Conservation (phyloP, 306 rosid species). For the Alnus rubra region DNA sequence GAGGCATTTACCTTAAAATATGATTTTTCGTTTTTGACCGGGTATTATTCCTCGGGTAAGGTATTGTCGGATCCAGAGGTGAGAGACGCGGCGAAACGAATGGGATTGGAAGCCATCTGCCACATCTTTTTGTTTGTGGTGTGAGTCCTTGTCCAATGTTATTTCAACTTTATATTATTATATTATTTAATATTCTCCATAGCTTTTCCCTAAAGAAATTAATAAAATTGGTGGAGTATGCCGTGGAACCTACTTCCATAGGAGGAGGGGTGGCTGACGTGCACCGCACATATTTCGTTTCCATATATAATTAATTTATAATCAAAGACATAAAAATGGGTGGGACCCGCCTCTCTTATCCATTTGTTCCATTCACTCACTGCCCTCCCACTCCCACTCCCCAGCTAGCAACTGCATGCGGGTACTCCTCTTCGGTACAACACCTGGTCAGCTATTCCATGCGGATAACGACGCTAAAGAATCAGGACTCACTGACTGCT, state of each 20-base stretch:
- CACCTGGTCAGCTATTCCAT: no score
- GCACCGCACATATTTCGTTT: slow-evolving; percentile 1
- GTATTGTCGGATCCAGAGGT: neutral
- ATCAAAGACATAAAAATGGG: no score
- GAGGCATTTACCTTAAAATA: no score
- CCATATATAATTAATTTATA: neutral
- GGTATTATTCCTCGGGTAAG: no score
- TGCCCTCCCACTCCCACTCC: no score
- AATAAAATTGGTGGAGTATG: neutral
- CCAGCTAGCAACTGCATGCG: no score
- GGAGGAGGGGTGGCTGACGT: neutral
- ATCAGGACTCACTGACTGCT: no score
- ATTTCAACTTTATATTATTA: neutral
- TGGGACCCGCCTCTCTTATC: no score
- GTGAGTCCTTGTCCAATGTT: neutral
- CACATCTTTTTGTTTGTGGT: neutral
- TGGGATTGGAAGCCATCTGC: neutral
- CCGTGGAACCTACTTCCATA: slow-evolving; percentile 16
- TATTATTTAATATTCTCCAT: neutral
- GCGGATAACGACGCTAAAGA: no score
- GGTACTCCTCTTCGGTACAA: no score
- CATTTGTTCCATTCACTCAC: no score
- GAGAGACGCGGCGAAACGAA: slow-evolving; percentile 13
- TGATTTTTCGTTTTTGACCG: no score
- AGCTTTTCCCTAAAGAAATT: neutral